Base-by-base conservation (phyloP, 768 basidiomycete species). In the Termitomyces sp. region DNA sequence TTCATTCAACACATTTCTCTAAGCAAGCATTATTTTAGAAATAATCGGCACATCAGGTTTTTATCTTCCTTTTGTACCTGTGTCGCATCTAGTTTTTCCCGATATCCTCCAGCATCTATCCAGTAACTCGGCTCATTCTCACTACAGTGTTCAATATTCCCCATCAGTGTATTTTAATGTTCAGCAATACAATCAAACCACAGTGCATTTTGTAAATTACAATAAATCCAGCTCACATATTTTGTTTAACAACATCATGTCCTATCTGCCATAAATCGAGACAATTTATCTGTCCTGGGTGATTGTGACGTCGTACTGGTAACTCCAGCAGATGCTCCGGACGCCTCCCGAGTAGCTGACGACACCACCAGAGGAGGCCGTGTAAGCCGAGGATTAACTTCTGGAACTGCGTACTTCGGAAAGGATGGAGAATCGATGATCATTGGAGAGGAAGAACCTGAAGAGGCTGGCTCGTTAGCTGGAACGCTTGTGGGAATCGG, bases 181-280 rank as follows among this genome's bases (percentile, higher is more conserved):
- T 57, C 54, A 60, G 57, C 56, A 62, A 62, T 58, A 58, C 56
- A 66, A 59, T 51, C 53, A 64, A 50, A 48, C 44, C 32, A 57
- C 62, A 63, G 60, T 62, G 60, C 57, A 59, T 57, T 51, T 41
- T 43, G 48, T 52, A 28, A 33, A 54, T 26, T 55, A 38, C 33
- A 46, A 35, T n/a, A 30, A 28, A 35, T 51, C n/a, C 13, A 30
- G 52, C n/a, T 32, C 32, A 28, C 10, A 49, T 2, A n/a, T 10
- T 24, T 16, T 40, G 13, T 22, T 38, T 20, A 36, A 13, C 20
- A 24, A n/a, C 32, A 18, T 60, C 32, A 54, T 30, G 22, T 47
- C 18, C 71, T 68, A 54, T 70, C 74, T 54, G 68, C 66, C 68
- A 70, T 72, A 55, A 76, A 76, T 56, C 66, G 69, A 0, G 77